Evolutionary conservation across 2,329 filamentous ascomycete genomes (phyloP), one percentile per base, ranked within the genome.

Genomic region (Waltergamsia citrina): DNA sequence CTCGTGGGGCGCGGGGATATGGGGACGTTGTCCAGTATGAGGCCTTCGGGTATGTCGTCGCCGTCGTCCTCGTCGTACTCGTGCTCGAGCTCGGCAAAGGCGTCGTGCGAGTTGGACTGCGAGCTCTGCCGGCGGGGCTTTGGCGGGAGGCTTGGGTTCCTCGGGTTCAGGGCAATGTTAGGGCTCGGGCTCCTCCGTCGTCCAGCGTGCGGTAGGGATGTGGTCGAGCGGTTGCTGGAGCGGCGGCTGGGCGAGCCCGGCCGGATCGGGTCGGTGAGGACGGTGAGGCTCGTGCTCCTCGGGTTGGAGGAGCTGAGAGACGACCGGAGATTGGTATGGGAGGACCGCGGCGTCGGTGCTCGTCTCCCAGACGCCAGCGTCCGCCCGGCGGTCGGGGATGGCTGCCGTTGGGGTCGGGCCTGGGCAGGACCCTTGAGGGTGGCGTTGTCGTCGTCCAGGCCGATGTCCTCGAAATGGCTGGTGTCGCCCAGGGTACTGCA

Each of bases 381-480:
- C 30, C 51, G 51, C 32, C 42, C 47, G n/a, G 41, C 34, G 16
- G 49, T 40, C 18, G 38, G 52, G 12, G 33, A 6, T 15, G 34
- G 26, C 17, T 11, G 26, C 15, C 34, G 10, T 25, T 18, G 31
- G 43, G 27, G 47, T 46, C n/a, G n/a, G n/a, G n/a, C n/a, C n/a
- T n/a, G 33, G 49, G 54, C 34, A 7, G 60, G 63, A 24, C 62
- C 53, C 40, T 67, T 70, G 42, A 73, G 72, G 23, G 71, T 71
- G 54, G 56, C 37, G 43, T 47, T 37, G 48, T 42, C 43, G 62
- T 65, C 38, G 46, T 87, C 81, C 20, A 96, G 74, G 10, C 83
- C 85, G 53, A 95, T 94, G 43, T 95, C 90, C 55, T 96, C 90
- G 49, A 95, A 95, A 54, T 95, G 79, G 42, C 77, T 78, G 38